phyloP scores from a whole-genome alignment of 208 protist genomes.

The Leishmania tarentolae region DNA sequence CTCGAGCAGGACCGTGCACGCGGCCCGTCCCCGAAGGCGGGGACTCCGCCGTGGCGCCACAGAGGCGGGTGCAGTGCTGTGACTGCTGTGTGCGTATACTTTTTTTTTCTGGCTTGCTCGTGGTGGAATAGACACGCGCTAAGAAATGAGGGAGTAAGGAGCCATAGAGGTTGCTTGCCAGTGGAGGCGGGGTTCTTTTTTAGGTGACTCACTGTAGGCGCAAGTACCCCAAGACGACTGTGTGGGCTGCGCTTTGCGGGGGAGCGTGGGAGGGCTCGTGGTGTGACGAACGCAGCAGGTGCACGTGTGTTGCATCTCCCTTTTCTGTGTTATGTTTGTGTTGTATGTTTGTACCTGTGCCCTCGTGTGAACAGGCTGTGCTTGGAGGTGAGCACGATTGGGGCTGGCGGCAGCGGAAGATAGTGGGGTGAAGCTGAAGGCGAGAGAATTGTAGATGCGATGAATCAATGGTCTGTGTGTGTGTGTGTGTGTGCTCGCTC shows the following conservation, averaged over 20 bases:
- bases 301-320: no score
- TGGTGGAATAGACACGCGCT: neutral
- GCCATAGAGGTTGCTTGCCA: neutral
- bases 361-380: neutral
- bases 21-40: neutral
- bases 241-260: neutral
- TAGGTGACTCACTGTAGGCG: neutral
- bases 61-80: neutral
- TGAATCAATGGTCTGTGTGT: neutral
- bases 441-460: neutral
- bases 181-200: neutral
- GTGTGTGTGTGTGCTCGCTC: neutral
- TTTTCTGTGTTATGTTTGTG: neutral
- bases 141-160: neutral
- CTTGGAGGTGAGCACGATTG: neutral
- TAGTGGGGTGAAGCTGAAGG: neutral
- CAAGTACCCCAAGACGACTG: neutral
- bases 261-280: neutral
- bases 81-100: neutral
- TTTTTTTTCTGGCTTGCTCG: neutral
- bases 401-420: neutral
- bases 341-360: neutral
- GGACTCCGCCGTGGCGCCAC: neutral
- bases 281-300: neutral
- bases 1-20: neutral